Evolutionary conservation across 2,329 filamentous ascomycete species (phyloP).

Genomic region (Stachybotrys chlorohalonatus): DNA sequence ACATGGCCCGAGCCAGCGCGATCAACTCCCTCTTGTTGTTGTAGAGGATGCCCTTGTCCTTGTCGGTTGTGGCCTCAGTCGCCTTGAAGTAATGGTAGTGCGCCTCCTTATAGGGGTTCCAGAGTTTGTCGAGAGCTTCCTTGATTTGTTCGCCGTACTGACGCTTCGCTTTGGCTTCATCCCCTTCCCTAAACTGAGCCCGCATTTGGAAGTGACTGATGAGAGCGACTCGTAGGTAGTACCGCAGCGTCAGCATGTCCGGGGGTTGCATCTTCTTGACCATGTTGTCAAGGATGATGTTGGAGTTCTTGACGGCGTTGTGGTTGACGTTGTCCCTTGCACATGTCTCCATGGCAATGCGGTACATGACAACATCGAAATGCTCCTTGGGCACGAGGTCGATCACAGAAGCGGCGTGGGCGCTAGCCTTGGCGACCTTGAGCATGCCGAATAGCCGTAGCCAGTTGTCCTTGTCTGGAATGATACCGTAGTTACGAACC

Average conservation of each 20-base stretch:
- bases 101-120: conserved; percentile 35
- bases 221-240: conserved; percentile 49
- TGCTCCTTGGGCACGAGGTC: conserved; percentile 37
- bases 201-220: conserved; percentile 33
- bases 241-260: conserved; percentile 40
- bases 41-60: conserved; percentile 17
- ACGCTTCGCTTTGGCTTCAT: conserved; percentile 24
- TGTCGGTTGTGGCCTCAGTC: conserved; percentile 10
- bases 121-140: conserved; percentile 40
- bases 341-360: conserved; percentile 66
- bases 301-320: conserved; percentile 58
- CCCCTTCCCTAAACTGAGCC: conserved; percentile 16
- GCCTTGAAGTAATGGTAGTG: conserved; percentile 25
- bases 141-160: conserved; percentile 42
- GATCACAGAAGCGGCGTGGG: conserved; percentile 51
- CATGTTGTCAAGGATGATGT: conserved; percentile 58
- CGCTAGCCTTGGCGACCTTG: conserved; percentile 56
- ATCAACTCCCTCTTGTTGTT: conserved; percentile 31
- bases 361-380: conserved; percentile 48
- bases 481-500: conserved; percentile 49
- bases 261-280: conserved; percentile 25
- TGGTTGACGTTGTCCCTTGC: conserved; percentile 67
- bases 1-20: conserved; percentile 35
- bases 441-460: conserved; percentile 59
- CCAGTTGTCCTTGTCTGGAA: conserved; percentile 66